These are phyloP conservation scores for Flueggea neowawraea DNA, from an alignment of 441 rosid species.

Conservation along the genomic window DNA sequence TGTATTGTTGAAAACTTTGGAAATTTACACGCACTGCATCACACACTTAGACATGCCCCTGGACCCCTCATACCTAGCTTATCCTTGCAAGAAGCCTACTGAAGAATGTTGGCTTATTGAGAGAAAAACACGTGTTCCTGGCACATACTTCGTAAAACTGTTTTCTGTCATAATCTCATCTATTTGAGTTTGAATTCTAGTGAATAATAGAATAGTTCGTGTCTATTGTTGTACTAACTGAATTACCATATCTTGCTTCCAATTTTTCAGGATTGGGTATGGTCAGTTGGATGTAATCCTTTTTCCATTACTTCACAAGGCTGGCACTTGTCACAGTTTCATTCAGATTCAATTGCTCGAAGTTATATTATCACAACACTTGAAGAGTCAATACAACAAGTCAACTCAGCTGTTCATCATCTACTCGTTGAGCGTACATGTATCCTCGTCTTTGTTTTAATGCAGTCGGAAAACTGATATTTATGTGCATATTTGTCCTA, in stretches of 20 bases:
- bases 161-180: background rate
- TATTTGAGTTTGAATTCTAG: no score
- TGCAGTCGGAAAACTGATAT: conserved; percentile 3
- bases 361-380: conserved; percentile 89
- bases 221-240: background rate
- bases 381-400: conserved; percentile 83
- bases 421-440: conserved; percentile 83
- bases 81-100: no score
- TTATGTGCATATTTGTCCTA: no score
- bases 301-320: conserved; percentile 86
- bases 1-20: no score
- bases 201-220: no score
- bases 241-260: background rate
- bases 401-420: conserved; percentile 83
- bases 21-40: background rate
- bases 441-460: conserved; percentile 55
- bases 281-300: conserved; percentile 98
- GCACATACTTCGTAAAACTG: background rate
- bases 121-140: background rate
- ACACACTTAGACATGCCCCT: background rate
- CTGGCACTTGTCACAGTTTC: conserved; percentile 88
- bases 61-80: no score
- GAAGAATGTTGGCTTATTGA: no score
- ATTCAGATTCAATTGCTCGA: conserved; percentile 87
- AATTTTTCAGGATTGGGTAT: conserved; percentile 82